Evolutionary conservation across 345 rosid species (phyloP).

Genomic region (Orychophragmus violaceus): DNA sequence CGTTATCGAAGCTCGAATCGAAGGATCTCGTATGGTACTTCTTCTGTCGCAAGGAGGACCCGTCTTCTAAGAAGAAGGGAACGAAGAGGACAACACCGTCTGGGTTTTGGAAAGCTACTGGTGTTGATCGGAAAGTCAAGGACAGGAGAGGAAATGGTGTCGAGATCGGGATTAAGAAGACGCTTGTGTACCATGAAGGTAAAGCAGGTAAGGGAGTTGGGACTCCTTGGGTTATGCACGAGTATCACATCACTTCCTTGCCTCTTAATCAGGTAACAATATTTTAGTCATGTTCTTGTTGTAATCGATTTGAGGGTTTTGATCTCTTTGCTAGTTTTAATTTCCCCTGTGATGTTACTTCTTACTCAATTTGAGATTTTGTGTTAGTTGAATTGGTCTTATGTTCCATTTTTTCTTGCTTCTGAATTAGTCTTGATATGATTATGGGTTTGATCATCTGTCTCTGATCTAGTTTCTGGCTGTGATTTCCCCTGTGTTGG

Average conservation of each 20-base stretch:
- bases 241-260: conserved; percentile 26
- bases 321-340: too few relatives aligned
- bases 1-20: conserved; percentile 4
- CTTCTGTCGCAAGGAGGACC: conserved; percentile 13
- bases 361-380: background rate
- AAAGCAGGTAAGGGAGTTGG: background rate
- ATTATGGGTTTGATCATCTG: too few relatives aligned
- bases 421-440: background rate
- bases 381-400: background rate
- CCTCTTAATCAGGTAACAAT: background rate
- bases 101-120: conserved; percentile 48
- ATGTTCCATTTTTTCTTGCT: background rate
- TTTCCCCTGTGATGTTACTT: too few relatives aligned
- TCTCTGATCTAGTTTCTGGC: too few relatives aligned
- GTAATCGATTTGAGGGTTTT: too few relatives aligned
- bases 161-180: conserved; percentile 42
- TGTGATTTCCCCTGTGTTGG: too few relatives aligned
- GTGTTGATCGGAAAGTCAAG: conserved; percentile 28
- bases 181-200: conserved; percentile 30
- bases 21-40: conserved; percentile 38
- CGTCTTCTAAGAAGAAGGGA: conserved; percentile 10
- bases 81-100: conserved; percentile 25
- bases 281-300: too few relatives aligned
- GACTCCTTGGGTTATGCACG: conserved; percentile 30
- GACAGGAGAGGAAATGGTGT: background rate